These are phyloP conservation scores for Rubia peregrina DNA, from an alignment of 305 asterid genomes.

Conservation along the genomic window DNA sequence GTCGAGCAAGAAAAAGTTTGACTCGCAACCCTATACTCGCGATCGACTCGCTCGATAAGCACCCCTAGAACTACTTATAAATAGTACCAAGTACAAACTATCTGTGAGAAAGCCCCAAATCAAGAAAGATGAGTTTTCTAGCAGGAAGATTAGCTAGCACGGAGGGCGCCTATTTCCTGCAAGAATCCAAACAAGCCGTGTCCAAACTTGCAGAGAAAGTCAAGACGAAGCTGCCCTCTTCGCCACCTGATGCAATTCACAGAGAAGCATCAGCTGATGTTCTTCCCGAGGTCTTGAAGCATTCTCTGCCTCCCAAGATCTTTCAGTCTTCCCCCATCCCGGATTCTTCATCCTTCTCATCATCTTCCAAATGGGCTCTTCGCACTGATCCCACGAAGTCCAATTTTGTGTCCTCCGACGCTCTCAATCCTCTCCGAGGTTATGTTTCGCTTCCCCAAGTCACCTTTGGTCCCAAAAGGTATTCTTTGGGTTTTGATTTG, in stretches of 20 bases:
- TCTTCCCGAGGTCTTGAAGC: conserved; percentile 76
- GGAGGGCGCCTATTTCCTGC: conserved; percentile 82
- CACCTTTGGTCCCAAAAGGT: conserved; percentile 84
- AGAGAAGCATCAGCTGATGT: conserved; percentile 45
- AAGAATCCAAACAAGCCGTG: conserved; percentile 81
- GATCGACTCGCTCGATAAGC: no score
- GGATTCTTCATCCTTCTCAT: conserved; percentile 36
- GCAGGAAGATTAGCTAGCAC: conserved; percentile 63
- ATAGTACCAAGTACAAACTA: neutral
- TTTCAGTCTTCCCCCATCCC: conserved; percentile 29
- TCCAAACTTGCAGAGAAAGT: conserved; percentile 38
- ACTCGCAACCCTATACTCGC: no score
- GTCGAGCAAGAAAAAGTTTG: no score
- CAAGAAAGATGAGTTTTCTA: conserved; percentile 56
- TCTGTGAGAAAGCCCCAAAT: neutral
- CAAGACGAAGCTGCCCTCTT: conserved; percentile 23
- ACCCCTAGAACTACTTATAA: no score
- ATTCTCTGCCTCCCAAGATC: conserved; percentile 62
- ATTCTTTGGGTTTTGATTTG: neutral
- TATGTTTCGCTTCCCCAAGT: conserved; percentile 81
- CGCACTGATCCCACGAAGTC: conserved; percentile 30
- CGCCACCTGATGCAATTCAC: conserved; percentile 15
- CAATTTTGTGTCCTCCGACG: conserved; percentile 42
- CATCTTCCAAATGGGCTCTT: conserved; percentile 63
- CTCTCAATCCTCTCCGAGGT: conserved; percentile 68